Evolutionary conservation across 441 rosid species (phyloP).

Genomic region (Theobroma grandiflorum): DNA sequence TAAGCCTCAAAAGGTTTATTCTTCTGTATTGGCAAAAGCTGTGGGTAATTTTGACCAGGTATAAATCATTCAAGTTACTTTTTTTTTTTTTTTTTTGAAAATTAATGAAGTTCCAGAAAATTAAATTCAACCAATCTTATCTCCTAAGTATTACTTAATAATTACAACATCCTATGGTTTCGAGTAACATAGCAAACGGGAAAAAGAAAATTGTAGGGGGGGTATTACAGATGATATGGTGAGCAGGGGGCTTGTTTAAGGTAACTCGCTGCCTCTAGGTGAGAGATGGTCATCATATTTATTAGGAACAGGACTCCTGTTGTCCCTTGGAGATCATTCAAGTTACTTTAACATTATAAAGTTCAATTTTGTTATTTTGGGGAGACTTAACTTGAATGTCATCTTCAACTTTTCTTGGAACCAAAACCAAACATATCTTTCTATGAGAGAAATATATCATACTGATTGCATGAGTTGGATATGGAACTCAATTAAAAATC

Average conservation of each 20-base stretch:
- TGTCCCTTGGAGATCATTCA: slow-evolving; percentile 38
- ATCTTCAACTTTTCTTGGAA: not conserved
- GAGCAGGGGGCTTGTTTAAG: slow-evolving; percentile 29
- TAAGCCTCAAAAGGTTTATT: slow-evolving; percentile 64
- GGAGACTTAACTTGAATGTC: not conserved
- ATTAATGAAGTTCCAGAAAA: not conserved
- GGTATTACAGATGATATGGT: not conserved
- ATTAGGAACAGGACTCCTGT: slow-evolving; percentile 61
- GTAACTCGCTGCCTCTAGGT: slow-evolving; percentile 64
- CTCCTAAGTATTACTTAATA: not conserved
- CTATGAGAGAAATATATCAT: not conserved
- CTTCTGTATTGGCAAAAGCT: slow-evolving; percentile 88
- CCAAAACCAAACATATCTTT: not conserved
- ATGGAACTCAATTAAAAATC: not conserved
- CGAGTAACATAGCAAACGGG: not conserved
- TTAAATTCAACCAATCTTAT: not conserved
- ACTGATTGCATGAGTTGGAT: not conserved
- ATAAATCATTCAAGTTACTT: slow-evolving; percentile 18
- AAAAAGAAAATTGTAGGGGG: not conserved
- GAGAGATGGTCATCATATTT: slow-evolving; percentile 49
- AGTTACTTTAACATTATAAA: slow-evolving; percentile 11
- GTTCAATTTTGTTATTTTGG: not conserved
- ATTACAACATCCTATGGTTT: not conserved
- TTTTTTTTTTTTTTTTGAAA: too few species aligned
- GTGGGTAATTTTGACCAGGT: slow-evolving; percentile 88